Conservation (phyloP, 495 filamentous ascomycete genomes). For the Neohortaea acidophila region DNA sequence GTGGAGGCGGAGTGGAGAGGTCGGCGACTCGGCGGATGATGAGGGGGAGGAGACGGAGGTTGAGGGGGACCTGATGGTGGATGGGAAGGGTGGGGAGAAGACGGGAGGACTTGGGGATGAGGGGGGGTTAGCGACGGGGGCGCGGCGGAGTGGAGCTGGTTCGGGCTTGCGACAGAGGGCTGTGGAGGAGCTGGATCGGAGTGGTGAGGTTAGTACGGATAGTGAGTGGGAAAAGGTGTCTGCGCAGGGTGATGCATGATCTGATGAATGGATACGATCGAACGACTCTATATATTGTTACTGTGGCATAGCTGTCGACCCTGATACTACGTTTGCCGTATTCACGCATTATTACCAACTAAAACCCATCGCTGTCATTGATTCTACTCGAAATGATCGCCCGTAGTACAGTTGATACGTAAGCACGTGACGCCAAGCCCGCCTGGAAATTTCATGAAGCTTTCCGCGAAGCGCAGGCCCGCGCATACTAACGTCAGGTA, state of each 20-base stretch:
- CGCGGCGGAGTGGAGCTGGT: not conserved
- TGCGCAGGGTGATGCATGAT: slow-evolving; percentile 12
- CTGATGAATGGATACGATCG: too few relatives aligned
- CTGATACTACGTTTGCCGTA: too few relatives aligned
- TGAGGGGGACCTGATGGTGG: slow-evolving; percentile 20
- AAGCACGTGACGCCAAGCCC: too few relatives aligned
- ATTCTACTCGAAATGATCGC: too few relatives aligned
- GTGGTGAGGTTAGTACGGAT: slow-evolving; percentile 29
- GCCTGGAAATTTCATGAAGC: too few relatives aligned
- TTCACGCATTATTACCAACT: too few relatives aligned
- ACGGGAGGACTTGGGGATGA: not conserved
- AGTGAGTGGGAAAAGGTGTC: slow-evolving; percentile 33
- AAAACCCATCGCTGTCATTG: too few relatives aligned
- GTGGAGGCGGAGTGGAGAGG: slow-evolving; percentile 20
- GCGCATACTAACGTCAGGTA: too few relatives aligned
- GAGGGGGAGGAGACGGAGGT: slow-evolving; percentile 25
- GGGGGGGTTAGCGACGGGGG: slow-evolving; percentile 3
- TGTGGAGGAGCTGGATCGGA: slow-evolving; percentile 8
- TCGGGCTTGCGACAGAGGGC: slow-evolving; percentile 5
- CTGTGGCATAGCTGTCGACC: too few relatives aligned
- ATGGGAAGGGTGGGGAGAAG: slow-evolving; percentile 6
- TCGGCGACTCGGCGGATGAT: slow-evolving; percentile 19
- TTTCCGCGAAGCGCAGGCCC: too few relatives aligned
- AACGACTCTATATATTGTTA: too few relatives aligned
- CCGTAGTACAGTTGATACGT: too few relatives aligned